Base-by-base conservation (phyloP, 1,284 basidiomycete species). In the Phylloboletellus chloephorus region DNA sequence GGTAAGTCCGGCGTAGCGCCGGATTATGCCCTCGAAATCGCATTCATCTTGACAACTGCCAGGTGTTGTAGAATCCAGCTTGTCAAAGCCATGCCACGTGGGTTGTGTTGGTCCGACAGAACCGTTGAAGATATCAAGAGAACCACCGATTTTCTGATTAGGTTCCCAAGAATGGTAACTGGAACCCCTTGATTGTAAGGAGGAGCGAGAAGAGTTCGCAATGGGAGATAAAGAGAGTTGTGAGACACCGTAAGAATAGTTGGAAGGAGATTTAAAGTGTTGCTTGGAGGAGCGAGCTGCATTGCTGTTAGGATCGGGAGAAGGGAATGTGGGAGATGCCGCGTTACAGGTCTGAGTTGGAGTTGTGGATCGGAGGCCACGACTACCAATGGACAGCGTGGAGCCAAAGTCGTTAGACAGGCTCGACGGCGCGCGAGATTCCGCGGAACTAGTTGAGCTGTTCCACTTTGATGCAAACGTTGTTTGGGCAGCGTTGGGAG, bases 101-200 rank as follows among this genome's bases (percentile, higher is more conserved):
- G 72, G 63, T 36, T 70, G 68, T 39, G 66, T 63, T 13, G 69
- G 62, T 36, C 75, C 73, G 10, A 48, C 60, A 13, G 50, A 58
- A 41, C 73, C 69, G 26, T 60, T 67, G 56, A 86, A 77, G 15
- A 83, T 53, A 31, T 67, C 71, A 35, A 74, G 61, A 37, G 68
- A 57, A 19, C 69, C 67, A 48, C 79, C 75, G 47, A 73, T 72
- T 49, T 67, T 68, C 47, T 78, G 63, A 43, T 63, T 75, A 21
- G 68, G 78, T 39, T 86, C 82, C 73, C 74, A 79, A 3, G 86
- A 86, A 57, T 88, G 86, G 60, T 85, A 89, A 60, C 86, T 88
- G 3, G 87, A 89, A 9, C 86, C 85, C 23, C 69, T 73, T 10
- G 84, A 88, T 46, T 79, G 82, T 17, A 89, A 63, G 5, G 87